phyloP scores from a whole-genome alignment of 176 grass and related monocot genomes.

The Ensete ventricosum region DNA sequence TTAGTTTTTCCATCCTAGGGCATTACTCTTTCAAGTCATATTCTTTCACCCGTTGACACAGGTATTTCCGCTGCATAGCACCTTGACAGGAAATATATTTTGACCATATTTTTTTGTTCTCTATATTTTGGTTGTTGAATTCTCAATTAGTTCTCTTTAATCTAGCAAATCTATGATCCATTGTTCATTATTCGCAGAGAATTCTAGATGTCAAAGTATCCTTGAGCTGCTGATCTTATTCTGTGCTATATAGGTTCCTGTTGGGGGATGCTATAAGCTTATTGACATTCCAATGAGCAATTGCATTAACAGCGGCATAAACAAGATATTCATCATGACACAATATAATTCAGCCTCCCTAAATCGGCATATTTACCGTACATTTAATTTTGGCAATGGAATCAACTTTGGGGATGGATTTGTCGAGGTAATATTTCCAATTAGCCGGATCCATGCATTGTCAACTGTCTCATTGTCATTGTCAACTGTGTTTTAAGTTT shows the following conservation, averaged over 20 bases:
- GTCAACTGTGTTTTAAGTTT: no score
- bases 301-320: slow-evolving; percentile 68
- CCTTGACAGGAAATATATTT: neutral
- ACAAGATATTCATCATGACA: slow-evolving; percentile 77
- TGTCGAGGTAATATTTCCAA: slow-evolving; percentile 39
- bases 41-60: neutral
- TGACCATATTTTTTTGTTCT: neutral
- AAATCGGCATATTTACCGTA: slow-evolving; percentile 55
- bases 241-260: slow-evolving; percentile 37
- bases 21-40: no score
- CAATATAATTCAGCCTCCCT: slow-evolving; percentile 67
- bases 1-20: no score
- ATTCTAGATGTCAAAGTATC: neutral
- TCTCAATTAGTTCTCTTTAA: neutral
- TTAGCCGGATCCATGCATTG: no score
- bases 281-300: slow-evolving; percentile 78
- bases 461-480: no score
- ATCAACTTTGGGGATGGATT: slow-evolving; percentile 55
- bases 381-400: slow-evolving; percentile 46
- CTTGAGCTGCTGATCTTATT: neutral
- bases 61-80: no score
- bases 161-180: neutral
- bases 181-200: neutral
- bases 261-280: slow-evolving; percentile 65
- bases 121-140: neutral